Evolutionary conservation across 176 grass and related monocot genomes (phyloP), one percentile per base, ranked within the genome.

Genomic region (Eremochloa ophiuroides): DNA sequence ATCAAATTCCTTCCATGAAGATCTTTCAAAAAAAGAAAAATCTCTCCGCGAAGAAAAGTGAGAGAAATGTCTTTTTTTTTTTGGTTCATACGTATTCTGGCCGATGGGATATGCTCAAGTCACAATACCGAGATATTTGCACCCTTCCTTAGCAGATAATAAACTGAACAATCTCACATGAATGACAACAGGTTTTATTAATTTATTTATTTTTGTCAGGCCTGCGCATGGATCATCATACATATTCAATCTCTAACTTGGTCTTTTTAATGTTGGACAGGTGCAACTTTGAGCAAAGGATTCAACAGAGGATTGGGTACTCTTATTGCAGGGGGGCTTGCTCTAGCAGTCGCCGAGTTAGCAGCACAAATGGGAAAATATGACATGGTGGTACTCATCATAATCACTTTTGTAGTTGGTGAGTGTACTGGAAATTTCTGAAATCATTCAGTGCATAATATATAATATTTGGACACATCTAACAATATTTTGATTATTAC

Each of bases 241-340:
- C n/a, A 15, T 38, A 46, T 69, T 61, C 40, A 61, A 4, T 50
- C 10, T 28, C 22, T 77, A 37, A 73, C 23, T 28, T 15, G 0
- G 14, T 60, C n/a, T 73, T 66, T 8, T 83, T 7, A 47, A 72
- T 56, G 55, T 15, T 22, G 77, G 40, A 65, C 88, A 98, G 96
- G 96, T 95, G 90, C 93, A 68, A 98, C 96, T 30, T 86, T 98
- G 37, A 98, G 96, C 89, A 98, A 95, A 86, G 96, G 96, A 14
- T 78, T 89, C 38, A 98, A 98, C 74, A 79, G 96, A 20, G 93
- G 88, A 75, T n/a, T 93, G 51, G 96, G 93, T 39, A 95, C 90
- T 41, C 73, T 98, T 34, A 79, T 59, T 40, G 88, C 96, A 44
- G 96, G 84, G 56, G 96, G 90, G 7, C 91, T 98, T 87, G 86